Conservation (phyloP, 352 stramenopile species). For the Pythium coloratum region DNA sequence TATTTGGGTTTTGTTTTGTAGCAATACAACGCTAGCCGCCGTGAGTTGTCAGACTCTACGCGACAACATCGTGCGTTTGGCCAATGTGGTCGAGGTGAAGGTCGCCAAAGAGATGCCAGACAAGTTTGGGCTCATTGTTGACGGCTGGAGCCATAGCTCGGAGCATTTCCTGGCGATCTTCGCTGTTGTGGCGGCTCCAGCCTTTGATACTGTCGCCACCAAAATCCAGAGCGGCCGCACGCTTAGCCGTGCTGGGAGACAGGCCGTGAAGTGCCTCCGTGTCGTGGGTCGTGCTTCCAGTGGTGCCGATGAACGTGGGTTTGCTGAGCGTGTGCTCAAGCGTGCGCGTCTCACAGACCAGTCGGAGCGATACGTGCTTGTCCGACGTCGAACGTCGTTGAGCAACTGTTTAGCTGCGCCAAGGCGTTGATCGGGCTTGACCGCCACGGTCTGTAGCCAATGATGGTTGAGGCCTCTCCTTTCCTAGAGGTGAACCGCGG, state of each 20-base stretch:
- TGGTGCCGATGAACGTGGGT: too few relatives aligned
- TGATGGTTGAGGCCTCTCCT: not conserved
- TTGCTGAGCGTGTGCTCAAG: too few relatives aligned
- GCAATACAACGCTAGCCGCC: not conserved
- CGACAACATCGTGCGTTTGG: not conserved
- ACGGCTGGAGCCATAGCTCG: constrained; percentile 4
- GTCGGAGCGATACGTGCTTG: too few relatives aligned
- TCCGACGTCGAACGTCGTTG: too few relatives aligned
- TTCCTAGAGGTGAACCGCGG: too few relatives aligned
- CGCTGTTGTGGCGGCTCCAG: not conserved
- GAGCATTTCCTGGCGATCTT: constrained; percentile 22
- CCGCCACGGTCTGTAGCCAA: not conserved
- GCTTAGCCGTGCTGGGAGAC: too few relatives aligned
- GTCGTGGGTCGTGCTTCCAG: too few relatives aligned
- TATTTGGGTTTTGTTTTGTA: not conserved
- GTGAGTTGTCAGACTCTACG: not conserved
- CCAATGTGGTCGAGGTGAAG: constrained; percentile 1
- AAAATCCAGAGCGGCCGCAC: too few relatives aligned
- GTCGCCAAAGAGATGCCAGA: constrained; percentile 13
- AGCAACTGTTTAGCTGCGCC: not conserved
- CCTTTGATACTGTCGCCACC: too few relatives aligned
- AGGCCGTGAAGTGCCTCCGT: too few relatives aligned
- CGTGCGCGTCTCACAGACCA: too few relatives aligned
- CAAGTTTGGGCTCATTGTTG: constrained; percentile 24
- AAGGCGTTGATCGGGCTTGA: not conserved